phyloP scores from a whole-genome alignment of 2,329 filamentous ascomycete genomes.

The Pseudocercospora musae region DNA sequence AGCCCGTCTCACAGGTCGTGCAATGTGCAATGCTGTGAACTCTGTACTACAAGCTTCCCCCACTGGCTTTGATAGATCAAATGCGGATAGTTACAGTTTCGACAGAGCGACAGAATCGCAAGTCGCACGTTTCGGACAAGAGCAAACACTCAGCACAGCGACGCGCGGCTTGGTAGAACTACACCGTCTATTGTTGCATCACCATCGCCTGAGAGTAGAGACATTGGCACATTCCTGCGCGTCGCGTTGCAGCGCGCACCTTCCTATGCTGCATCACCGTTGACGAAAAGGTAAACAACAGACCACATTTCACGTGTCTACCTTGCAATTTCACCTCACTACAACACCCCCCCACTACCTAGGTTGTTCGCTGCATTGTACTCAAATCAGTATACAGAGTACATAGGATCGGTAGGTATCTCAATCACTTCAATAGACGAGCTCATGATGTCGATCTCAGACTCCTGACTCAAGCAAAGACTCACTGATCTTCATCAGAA shows the following conservation, averaged over 20 bases:
- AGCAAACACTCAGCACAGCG: not conserved
- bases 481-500: not conserved
- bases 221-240: slow-evolving; percentile 10
- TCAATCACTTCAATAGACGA: too few relatives aligned
- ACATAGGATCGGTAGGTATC: not conserved
- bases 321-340: not conserved
- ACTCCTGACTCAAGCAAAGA: not conserved
- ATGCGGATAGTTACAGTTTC: not conserved
- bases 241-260: slow-evolving; percentile 7
- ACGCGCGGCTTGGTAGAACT: not conserved
- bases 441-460: too few relatives aligned
- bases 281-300: not conserved
- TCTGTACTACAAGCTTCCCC: not conserved
- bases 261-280: not conserved
- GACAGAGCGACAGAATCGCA: not conserved
- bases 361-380: not conserved
- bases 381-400: not conserved
- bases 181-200: not conserved
- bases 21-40: not conserved
- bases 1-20: not conserved
- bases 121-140: not conserved
- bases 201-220: not conserved
- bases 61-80: not conserved
- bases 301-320: not conserved
- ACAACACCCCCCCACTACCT: not conserved